These are phyloP conservation scores for Cardamine resedifolia DNA, from an alignment of 345 rosid genomes.

Conservation along the genomic window DNA sequence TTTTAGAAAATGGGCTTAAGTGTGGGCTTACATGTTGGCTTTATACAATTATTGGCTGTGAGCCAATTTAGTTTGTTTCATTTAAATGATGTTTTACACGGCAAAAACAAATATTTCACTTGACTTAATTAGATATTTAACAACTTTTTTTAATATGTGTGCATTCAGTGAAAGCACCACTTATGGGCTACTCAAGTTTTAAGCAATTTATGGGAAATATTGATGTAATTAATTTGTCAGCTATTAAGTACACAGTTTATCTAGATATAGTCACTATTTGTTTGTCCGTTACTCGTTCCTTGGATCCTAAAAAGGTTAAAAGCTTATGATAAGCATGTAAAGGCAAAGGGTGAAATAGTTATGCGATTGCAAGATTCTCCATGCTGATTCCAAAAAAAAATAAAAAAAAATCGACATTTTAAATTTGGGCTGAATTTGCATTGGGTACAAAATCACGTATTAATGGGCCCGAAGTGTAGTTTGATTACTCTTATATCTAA, in stretches of 20 bases:
- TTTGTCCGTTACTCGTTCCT: neutral
- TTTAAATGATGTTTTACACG: neutral
- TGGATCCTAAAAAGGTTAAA: conserved; percentile 23
- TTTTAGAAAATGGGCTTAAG: neutral
- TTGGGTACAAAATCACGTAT: neutral
- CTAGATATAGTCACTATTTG: neutral
- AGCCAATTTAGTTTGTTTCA: neutral
- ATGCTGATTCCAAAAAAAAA: neutral
- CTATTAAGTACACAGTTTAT: neutral
- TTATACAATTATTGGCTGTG: neutral
- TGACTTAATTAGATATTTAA: neutral
- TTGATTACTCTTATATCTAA: neutral
- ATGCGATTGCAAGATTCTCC: conserved; percentile 22
- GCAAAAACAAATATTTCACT: neutral
- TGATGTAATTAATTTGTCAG: neutral
- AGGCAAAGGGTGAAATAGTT: conserved; percentile 27
- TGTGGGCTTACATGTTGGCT: neutral
- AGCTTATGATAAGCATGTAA: conserved; percentile 30
- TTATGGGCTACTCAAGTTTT: neutral
- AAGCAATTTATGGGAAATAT: neutral
- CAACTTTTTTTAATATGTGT: neutral
- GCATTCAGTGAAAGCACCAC: neutral
- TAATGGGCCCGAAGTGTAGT: neutral
- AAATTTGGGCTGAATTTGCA: neutral
- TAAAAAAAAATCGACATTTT: neutral